Base-by-base conservation (phyloP, 768 basidiomycete genomes). In the Piloderma croceum region DNA sequence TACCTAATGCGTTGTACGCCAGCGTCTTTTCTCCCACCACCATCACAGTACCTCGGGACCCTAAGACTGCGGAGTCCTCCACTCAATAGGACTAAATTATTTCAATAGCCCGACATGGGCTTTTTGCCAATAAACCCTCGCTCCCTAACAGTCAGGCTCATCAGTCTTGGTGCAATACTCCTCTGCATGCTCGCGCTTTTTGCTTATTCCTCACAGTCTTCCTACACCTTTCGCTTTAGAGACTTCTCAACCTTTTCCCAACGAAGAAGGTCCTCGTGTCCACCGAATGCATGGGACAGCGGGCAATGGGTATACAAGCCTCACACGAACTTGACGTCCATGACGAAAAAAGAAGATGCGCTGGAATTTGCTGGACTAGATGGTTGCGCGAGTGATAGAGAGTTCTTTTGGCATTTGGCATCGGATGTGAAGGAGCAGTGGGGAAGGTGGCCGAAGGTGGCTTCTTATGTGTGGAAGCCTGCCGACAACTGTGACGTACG, bases 331-430 rank as follows among this genome's bases (percentile, higher is more conserved):
- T 39, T 59, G 27, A 42, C 58, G 31, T 48, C 44, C 31, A 68
- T 77, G 59, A 61, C 61, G 3, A 38, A 49, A 15, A 50, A 53
- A 9, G 62, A 69, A 22, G 73, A 82, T 43, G 71, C 68, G 6
- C 57, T 77, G 33, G 53, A 44, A 4, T 73, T 81, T 47, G 65
- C 73, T n/a, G 79, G 79, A 5, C 70, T 80, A 24, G 61, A 70
- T 40, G 78, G 78, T 22, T 83, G 81, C 46, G 80, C 81, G 15
- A 74, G 74, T 48, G 70, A 73, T 41, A 66, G 79, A 39, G 81
- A 83, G 56, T 73, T 69, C 47, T 61, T 60, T 42, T 83, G 80
- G 81, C 81, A 83, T 54, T 62, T 83, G 19, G 79, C 67, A 6
- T 55, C 71, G 1, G 78, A 81, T 58, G 65, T 61, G 15, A 50